phyloP scores from a whole-genome alignment of 1,284 basidiomycete species.

The Ceratobasidium sp. region DNA sequence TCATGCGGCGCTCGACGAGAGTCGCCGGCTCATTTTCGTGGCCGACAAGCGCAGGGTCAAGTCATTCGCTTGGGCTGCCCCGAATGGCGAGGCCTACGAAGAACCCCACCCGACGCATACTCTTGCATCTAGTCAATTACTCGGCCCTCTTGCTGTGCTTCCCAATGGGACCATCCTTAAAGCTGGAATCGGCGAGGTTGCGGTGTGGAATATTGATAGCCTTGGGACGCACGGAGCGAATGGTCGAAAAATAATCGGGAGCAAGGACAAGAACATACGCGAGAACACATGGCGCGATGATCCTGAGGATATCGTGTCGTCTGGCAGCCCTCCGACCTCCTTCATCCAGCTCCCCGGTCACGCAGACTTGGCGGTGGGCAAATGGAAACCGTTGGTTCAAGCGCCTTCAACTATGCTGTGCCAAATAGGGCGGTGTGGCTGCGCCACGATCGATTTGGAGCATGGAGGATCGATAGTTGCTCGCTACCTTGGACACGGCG shows the following conservation, averaged over 20 bases:
- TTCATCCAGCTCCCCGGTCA: slow-evolving; percentile 10
- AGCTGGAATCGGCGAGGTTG: slow-evolving; percentile 16
- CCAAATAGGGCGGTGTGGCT: not conserved
- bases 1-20: slow-evolving; percentile 16
- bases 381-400: slow-evolving; percentile 2
- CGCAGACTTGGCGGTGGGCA: not conserved
- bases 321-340: not conserved
- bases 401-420: slow-evolving; percentile 8
- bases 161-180: slow-evolving; percentile 30
- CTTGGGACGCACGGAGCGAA: slow-evolving; percentile 22
- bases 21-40: slow-evolving; percentile 8
- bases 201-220: slow-evolving; percentile 16
- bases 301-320: slow-evolving; percentile 23
- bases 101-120: slow-evolving; percentile 23
- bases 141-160: slow-evolving; percentile 8
- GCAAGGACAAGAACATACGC: not conserved
- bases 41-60: slow-evolving; percentile 29
- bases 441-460: slow-evolving; percentile 27
- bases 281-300: slow-evolving; percentile 11
- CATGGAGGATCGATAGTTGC: slow-evolving; percentile 2
- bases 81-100: not conserved
- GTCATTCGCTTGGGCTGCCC: slow-evolving; percentile 3
- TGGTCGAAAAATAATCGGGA: slow-evolving; percentile 15
- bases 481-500: slow-evolving; percentile 34
- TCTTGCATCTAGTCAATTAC: slow-evolving; percentile 2